Evolutionary conservation across 108 stramenopile species (phyloP), one percentile per base, ranked within the genome.

Genomic region (Heterococcus sp.): DNA sequence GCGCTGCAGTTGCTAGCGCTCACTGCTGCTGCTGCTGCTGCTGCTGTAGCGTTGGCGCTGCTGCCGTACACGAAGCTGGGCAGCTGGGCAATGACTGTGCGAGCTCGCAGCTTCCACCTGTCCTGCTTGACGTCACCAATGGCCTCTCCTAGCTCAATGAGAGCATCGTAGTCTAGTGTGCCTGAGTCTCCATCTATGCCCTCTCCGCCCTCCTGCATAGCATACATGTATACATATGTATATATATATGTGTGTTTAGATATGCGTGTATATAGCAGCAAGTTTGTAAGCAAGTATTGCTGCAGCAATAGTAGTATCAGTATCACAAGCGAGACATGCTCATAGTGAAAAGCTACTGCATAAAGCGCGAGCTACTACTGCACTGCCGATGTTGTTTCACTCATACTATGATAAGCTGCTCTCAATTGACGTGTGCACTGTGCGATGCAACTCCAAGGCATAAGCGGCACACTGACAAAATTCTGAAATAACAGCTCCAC

Each of bases 51-150:
- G n/a, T n/a, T n/a, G n/a, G n/a, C n/a, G n/a, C n/a, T n/a, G n/a
- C n/a, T n/a, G n/a, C n/a, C n/a, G n/a, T n/a, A n/a, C n/a, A n/a
- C n/a, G n/a, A n/a, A n/a, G n/a, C 46, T 8, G 14, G 46, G 46
- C 46, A 58, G 46, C 46, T 21, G 46, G 14, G 46, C 46, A 14
- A 58, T 58, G 14, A 21, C 46, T 21, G 46, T 21, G 46, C 14
- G 46, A 8, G 46, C 46, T 8, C 46, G 46, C 14, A 58, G 46
- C 46, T 14, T 8, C 79, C 79, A 81, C 26, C 79, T 37, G 21
- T 81, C 79, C 37, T 72, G 35, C 29, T 70, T 72, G 28, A 81
- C 79, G 38, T 81, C 79, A 28, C 79, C 79, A 35, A 81, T 81
- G 33, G 79, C 79, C 31, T 27, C 36, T n/a, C 79, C 79, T 2